Base-by-base conservation (phyloP, 2,329 filamentous ascomycete species). In the Cercospora sp. region DNA sequence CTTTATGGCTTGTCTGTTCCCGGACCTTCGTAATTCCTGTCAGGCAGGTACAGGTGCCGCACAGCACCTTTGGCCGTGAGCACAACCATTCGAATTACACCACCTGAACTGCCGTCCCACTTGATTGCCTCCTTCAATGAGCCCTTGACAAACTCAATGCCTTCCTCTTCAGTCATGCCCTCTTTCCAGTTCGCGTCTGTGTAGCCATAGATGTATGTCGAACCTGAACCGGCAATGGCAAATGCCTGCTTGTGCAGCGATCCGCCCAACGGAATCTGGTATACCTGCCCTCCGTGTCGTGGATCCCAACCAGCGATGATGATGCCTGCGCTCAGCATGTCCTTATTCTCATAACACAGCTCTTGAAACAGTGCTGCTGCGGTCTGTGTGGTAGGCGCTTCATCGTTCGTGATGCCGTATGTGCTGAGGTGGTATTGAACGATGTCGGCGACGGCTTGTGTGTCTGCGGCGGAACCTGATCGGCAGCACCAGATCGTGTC, bases 401-500 rank as follows among this genome's bases (percentile, higher is more conserved):
- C 93, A 79, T 94, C 90, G 81, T 97, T 97, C 75, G 88, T 88
- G 83, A 97, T 92, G 71, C 91, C 90, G 81, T 97, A 98, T 83
- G 97, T 89, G 76, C 92, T 92, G 63, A 99, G 87, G 80, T 99
- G 92, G 82, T 98, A 97, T 79, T 97, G 92, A 51, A 99, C 95
- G 77, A 99, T 97, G 78, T 99, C 95, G 68, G 95, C 95, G 60
- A 99, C 93, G 61, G 95, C 95, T 83, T 99, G 95, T 68, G 95
- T 99, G 79, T 99, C 95, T 74, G 95, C 95, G 34, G 95, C 95
- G 28, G 95, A 99, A 62, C 95, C 95, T 70, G 95, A 98, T 78
- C 95, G 91, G 85, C 95, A 99, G 85, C 95, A 99, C 95, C 95
- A 99, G 82, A 99, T 98, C 68, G 94, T 98, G 82, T 99, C 95